Base-by-base conservation (phyloP, 495 filamentous ascomycete species). In the Penicillium manginii region DNA sequence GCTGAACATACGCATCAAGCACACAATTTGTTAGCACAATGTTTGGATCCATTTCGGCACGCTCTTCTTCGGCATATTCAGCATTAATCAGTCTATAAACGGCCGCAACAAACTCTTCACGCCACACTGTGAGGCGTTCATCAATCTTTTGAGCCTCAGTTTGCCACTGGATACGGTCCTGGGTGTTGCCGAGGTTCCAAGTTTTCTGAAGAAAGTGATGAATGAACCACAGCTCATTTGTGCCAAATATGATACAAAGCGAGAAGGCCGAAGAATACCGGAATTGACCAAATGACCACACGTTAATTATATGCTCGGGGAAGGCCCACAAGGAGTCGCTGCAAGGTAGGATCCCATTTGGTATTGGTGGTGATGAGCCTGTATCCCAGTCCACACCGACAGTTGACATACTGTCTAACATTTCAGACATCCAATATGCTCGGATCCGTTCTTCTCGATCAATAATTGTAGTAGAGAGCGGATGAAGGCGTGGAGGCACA, bases 371-470 rank as follows among this genome's bases (percentile, higher is more conserved):
- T 31, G 62, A 51, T 42, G 57, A 52, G 35, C 35, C 35, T 31
- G 67, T 40, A 43, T 69, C 67, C 62, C 70, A 72, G 17, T 59
- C 58, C n/a, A 65, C 67, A 19, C 71, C 71, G 8, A 73, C 48
- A 9, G 66, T 62, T 2, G 67, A 68, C 22, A 66, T 62, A 21
- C 64, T 60, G 39, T 73, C 71, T 10, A 73, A 65, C 21, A 70
- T 61, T 60, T 73, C 69, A 11, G 60, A 65, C 71, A 73, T 73
- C 71, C 71, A 73, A 49, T 68, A 72, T 33, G 71, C 67, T 53
- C 71, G 59, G 23, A 70, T 66, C 33, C 57, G 58, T 50, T 73
- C 71, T 55, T 73, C 71, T 21, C 57, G 68, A 31, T 69, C 65
- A 33, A 73, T 66, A 11, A 39, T 45, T 12, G 64, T 56, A 21